Conservation (phyloP, 2,329 filamentous ascomycete genomes). For the Ceratocystis albifundus region DNA sequence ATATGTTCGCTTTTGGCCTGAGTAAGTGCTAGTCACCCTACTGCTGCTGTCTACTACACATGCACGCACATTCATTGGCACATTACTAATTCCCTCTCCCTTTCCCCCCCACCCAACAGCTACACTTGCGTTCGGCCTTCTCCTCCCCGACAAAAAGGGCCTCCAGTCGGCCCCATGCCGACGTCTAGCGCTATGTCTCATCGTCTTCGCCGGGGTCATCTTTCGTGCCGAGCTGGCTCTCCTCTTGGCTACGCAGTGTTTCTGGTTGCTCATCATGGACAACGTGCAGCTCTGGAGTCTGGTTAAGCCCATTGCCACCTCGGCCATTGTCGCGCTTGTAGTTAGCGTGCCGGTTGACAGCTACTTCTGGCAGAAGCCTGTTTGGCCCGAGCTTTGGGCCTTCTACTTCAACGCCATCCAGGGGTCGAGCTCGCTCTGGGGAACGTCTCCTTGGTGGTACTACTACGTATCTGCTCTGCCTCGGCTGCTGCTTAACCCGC, state of each 20-base stretch:
- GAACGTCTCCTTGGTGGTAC: conserved; percentile 70
- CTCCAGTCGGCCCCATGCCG: conserved; percentile 35
- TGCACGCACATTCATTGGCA: no score
- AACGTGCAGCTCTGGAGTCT: conserved; percentile 46
- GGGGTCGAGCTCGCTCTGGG: conserved; percentile 78
- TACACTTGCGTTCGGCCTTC: conserved; percentile 49
- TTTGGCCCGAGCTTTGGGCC: conserved; percentile 84
- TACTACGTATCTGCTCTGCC: conserved; percentile 78
- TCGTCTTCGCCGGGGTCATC: conserved; percentile 69
- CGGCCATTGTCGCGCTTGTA: conserved; percentile 53
- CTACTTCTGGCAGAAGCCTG: conserved; percentile 77
- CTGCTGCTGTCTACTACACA: background rate
- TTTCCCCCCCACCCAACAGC: conserved; percentile 41
- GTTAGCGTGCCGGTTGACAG: conserved; percentile 71
- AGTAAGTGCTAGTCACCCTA: conserved; percentile 42
- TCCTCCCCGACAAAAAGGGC: conserved; percentile 31
- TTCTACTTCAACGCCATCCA: conserved; percentile 87
- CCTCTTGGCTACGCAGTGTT: conserved; percentile 56
- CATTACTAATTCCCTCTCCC: background rate
- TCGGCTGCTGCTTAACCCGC: conserved; percentile 70
- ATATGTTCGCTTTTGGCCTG: conserved; percentile 88
- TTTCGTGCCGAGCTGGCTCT: conserved; percentile 86
- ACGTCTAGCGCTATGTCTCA: conserved; percentile 55
- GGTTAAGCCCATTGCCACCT: conserved; percentile 52
- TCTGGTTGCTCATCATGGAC: conserved; percentile 49